These are phyloP conservation scores for Spiraea crenata DNA, from an alignment of 331 rosid species.

Conservation along the genomic window DNA sequence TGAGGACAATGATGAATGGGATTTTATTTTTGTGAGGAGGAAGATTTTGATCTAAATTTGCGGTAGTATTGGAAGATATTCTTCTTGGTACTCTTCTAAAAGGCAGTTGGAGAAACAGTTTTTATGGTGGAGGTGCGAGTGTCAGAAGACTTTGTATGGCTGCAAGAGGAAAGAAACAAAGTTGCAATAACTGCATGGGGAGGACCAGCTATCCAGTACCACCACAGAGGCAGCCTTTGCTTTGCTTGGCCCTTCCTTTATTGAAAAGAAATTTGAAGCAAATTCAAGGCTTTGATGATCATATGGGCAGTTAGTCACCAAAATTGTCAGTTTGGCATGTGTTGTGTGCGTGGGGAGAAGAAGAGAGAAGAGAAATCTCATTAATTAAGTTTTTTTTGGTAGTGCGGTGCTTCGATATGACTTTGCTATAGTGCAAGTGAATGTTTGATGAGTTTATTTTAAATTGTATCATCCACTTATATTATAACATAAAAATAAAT, in stretches of 20 bases:
- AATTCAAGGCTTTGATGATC: background rate
- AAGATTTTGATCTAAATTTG: slow-evolving; percentile 15
- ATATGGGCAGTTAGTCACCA: background rate
- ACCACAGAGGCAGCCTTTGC: slow-evolving; percentile 17
- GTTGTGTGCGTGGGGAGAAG: background rate
- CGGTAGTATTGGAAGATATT: slow-evolving; percentile 21
- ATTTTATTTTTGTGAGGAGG: slow-evolving; percentile 15
- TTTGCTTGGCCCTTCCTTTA: slow-evolving; percentile 28
- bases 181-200: slow-evolving; percentile 20
- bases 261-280: background rate
- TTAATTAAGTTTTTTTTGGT: too few species aligned
- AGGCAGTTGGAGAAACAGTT: slow-evolving; percentile 36
- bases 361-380: too few species aligned
- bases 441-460: too few species aligned
- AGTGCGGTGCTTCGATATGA: too few species aligned
- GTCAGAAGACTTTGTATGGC: slow-evolving; percentile 37
- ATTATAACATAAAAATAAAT: too few species aligned
- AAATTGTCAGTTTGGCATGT: background rate
- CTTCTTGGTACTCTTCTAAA: background rate
- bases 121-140: slow-evolving; percentile 27
- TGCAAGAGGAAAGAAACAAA: slow-evolving; percentile 28
- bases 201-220: slow-evolving; percentile 36
- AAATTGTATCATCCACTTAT: too few species aligned
- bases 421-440: too few species aligned
- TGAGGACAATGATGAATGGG: slow-evolving; percentile 19